Evolutionary conservation across 2,329 filamentous ascomycete genomes (phyloP), one percentile per base, ranked within the genome.

Genomic region (Colletotrichum karsti): DNA sequence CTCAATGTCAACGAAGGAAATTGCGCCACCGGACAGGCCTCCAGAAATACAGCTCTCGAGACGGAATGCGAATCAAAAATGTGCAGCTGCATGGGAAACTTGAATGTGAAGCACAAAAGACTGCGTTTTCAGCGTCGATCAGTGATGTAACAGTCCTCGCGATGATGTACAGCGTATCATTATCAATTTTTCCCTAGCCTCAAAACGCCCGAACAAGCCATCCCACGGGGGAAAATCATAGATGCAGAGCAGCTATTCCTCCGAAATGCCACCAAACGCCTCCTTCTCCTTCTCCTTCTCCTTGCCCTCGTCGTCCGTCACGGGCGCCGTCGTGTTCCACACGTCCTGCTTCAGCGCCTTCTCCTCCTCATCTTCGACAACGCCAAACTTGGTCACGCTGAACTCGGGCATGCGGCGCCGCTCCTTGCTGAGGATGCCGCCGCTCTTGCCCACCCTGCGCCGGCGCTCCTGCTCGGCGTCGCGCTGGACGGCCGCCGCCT

Each of bases 311-410:
- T 37, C 44, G 10, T 64, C 69, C 41, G 51, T 42, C 57, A 37
- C 67, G 6, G 69, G 67, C 5, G 54, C 63, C 41, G 67, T 71
- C 59, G 59, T 68, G 41, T 71, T 57, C 67, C 67, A 71, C n/a
- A 71, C 68, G 3, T 71, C 69, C 59, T 71, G 51, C 24, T 46
- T 44, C 63, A 71, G 41, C 42, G 67, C 71, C 57, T 69, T 70
- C 24, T 81, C 78, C 71, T 85, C 83, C 70, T 84, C 80, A 54
- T 82, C 79, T 35, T 84, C 82, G 51, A 85, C 83, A 28, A 76
- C 77, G 28, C 78, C 81, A 63, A 89, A 88, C 65, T 82, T 86
- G 24, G 87, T 90, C 80, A 89, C 86, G 74, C 84, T 85, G 66
- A 88, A 87, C 58, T 88, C 87, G 37, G 83, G 85, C 63, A 83